phyloP scores from a whole-genome alignment of 371 early-diverging fungal species.

The Saksenaea oblongispora region DNA sequence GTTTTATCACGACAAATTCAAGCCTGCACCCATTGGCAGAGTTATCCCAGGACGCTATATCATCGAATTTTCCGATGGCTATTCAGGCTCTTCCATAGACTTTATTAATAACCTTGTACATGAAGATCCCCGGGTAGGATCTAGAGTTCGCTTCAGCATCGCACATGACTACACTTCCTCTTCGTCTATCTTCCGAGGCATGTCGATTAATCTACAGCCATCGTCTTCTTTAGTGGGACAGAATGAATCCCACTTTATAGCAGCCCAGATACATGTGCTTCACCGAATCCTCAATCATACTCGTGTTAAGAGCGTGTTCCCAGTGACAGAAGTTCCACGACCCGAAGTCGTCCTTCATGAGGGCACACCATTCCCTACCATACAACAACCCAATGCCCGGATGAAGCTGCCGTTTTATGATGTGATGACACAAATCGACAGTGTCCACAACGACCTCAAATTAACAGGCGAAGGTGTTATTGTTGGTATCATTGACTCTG shows the following conservation, averaged over 20 bases:
- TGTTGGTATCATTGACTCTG: conserved; percentile 72
- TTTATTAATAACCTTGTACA: conserved; percentile 26
- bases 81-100: conserved; percentile 20
- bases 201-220: conserved; percentile 28
- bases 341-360: conserved; percentile 11
- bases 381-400: not conserved
- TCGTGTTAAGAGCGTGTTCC: conserved; percentile 34
- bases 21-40: conserved; percentile 19
- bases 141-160: conserved; percentile 25
- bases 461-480: conserved; percentile 65
- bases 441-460: conserved; percentile 44
- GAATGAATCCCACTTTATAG: not conserved
- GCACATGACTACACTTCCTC: conserved; percentile 27
- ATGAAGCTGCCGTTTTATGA: conserved; percentile 12
- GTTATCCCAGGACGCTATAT: conserved; percentile 39
- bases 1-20: conserved; percentile 18
- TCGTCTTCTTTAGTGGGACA: not conserved
- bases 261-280: conserved; percentile 3
- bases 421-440: conserved; percentile 62
- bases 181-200: conserved; percentile 34
- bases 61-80: conserved; percentile 33
- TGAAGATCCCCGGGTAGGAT: conserved; percentile 15
- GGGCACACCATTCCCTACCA: not conserved
- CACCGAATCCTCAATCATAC: conserved; percentile 17
- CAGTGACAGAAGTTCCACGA: conserved; percentile 35